A percentile compares a stretch with the other conserved stretches of the same genome.
Evolutionary conservation across 306 rosid species (phyloP).

Genomic region (Vigna angularis): DNA sequence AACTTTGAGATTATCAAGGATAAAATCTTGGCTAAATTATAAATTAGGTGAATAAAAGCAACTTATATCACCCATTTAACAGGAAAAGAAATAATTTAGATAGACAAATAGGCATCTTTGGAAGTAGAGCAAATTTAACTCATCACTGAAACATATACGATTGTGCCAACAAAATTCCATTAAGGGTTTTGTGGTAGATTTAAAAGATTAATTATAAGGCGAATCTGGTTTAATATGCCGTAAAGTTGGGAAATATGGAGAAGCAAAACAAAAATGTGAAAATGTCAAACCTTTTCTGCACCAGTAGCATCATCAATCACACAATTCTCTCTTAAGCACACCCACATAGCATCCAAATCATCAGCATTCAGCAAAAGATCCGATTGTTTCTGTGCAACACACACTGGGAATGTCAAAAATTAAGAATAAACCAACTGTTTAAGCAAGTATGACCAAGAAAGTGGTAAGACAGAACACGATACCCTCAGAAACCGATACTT

Average conservation of each 20-base stretch:
- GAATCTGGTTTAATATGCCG: slow-evolving; percentile 5
- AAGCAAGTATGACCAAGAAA: slow-evolving; percentile 37
- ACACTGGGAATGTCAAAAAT: slow-evolving; percentile 40
- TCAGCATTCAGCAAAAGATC: slow-evolving; percentile 97
- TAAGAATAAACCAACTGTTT: slow-evolving; percentile 36
- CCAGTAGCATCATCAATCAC: slow-evolving; percentile 98
- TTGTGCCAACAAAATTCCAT: slow-evolving; percentile 25
- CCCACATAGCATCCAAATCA: slow-evolving; percentile 99
- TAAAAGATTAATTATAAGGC: slow-evolving; percentile 23
- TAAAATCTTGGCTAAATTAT: slow-evolving; percentile 11
- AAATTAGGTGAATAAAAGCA: slow-evolving; percentile 31
- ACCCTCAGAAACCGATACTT: slow-evolving; percentile 92
- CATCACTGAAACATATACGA: slow-evolving; percentile 31
- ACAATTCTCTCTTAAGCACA: slow-evolving; percentile 95
- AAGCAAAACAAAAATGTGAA: slow-evolving; percentile 35
- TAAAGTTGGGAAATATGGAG: slow-evolving; percentile 22
- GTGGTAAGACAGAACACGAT: slow-evolving; percentile 10
- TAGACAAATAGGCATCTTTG: slow-evolving; percentile 13
- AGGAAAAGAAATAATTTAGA: background rate
- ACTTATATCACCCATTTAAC: slow-evolving; percentile 32
- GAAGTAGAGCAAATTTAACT: slow-evolving; percentile 4
- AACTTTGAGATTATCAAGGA: slow-evolving; percentile 1
- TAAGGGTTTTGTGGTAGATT: background rate
- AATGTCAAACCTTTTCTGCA: slow-evolving; percentile 84
- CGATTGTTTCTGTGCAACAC: slow-evolving; percentile 85